These are phyloP conservation scores for Acer negundo DNA, from an alignment of 345 rosid genomes.

Conservation along the genomic window DNA sequence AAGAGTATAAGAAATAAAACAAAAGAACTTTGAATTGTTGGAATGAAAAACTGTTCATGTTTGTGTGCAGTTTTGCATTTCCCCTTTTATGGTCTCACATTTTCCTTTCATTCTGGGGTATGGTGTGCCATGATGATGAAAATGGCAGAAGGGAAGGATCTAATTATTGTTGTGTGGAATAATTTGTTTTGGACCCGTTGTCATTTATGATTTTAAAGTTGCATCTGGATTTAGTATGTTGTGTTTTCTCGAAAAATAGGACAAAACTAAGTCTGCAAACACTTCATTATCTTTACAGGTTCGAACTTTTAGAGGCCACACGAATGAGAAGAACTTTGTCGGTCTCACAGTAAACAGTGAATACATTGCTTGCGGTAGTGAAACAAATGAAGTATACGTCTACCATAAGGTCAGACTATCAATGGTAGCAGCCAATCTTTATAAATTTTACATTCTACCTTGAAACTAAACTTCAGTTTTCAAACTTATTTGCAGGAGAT, in stretches of 20 bases:
- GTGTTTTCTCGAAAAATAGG: background rate
- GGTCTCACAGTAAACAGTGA: slow-evolving; percentile 87
- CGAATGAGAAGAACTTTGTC: slow-evolving; percentile 96
- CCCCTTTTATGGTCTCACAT: background rate
- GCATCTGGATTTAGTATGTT: background rate
- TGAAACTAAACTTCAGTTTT: slow-evolving; percentile 7
- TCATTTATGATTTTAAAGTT: background rate
- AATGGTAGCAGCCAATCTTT: background rate
- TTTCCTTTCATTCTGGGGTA: background rate
- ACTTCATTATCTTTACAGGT: slow-evolving; percentile 47
- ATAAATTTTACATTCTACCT: background rate
- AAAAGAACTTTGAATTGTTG: background rate
- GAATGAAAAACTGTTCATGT: background rate
- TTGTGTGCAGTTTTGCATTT: background rate
- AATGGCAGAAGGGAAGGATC: background rate
- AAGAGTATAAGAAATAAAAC: background rate
- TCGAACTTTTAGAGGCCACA: slow-evolving; percentile 85
- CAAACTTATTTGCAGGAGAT: slow-evolving; percentile 64
- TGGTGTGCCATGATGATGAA: background rate
- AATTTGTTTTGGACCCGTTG: background rate
- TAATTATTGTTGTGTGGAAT: background rate
- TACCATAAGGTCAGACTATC: slow-evolving; percentile 79
- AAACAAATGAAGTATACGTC: slow-evolving; percentile 91
- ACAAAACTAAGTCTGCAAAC: background rate
- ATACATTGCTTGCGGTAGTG: slow-evolving; percentile 94